A percentile compares a stretch with the other conserved stretches of the same genome.
Evolutionary conservation across 2,329 filamentous ascomycete species (phyloP).

Genomic region (Ceratocystiopsis minuta): DNA sequence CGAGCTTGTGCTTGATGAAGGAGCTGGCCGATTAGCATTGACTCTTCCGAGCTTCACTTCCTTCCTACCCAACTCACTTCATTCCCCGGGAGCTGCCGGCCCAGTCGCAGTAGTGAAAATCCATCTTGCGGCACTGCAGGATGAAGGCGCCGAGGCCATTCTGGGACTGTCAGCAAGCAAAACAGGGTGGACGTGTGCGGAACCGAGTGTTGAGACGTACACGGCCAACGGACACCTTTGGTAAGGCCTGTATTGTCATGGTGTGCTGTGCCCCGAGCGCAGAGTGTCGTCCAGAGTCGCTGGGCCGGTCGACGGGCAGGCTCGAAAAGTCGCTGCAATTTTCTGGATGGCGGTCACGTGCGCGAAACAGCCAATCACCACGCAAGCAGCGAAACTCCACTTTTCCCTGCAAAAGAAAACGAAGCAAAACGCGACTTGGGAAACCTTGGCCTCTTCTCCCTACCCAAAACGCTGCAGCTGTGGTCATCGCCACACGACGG

Average conservation of each 20-base stretch:
- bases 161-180: constrained; percentile 26
- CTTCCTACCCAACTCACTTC: constrained; percentile 43
- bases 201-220: constrained; percentile 2
- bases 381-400: too few relatives aligned
- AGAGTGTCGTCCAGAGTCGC: too few relatives aligned
- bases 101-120: constrained; percentile 96
- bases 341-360: too few relatives aligned
- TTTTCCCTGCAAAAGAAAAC: too few relatives aligned
- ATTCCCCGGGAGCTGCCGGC: constrained; percentile 85
- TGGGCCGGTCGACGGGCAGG: too few relatives aligned
- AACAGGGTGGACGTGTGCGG: too few relatives aligned
- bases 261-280: not conserved
- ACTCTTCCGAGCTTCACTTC: not conserved
- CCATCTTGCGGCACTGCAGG: constrained; percentile 86
- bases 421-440: too few relatives aligned
- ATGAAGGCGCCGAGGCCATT: constrained; percentile 96
- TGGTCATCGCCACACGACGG: too few relatives aligned
- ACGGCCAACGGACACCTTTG: constrained; percentile 10
- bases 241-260: constrained; percentile 11
- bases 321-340: not conserved
- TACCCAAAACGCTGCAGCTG: too few relatives aligned
- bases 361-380: too few relatives aligned
- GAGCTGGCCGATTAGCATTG: constrained; percentile 28
- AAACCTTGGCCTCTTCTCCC: too few relatives aligned
- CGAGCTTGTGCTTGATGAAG: constrained; percentile 64